A percentile compares a stretch with the other conserved stretches of the same genome.
These are phyloP conservation scores for Suhomyces maxii DNA, from an alignment of 1,139 yeast genomes.

Conservation along the genomic window DNA sequence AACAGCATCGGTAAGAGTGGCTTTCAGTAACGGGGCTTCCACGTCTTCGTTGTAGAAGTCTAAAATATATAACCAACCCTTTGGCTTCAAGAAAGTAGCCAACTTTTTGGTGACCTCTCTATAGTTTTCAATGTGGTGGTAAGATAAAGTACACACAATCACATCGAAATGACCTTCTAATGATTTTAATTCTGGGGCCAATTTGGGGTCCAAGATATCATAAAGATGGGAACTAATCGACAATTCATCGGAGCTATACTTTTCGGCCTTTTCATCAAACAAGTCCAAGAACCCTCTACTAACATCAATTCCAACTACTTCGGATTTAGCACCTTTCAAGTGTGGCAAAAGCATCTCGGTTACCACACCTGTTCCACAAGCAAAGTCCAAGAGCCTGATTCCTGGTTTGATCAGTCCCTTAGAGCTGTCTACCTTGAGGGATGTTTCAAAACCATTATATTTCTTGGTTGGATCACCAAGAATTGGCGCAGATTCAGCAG, in stretches of 20 bases:
- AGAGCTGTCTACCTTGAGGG: constrained; percentile 6
- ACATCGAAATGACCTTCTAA: constrained; percentile 30
- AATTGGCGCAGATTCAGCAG: constrained; percentile 13
- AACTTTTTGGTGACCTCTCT: constrained; percentile 32
- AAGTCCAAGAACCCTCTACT: constrained; percentile 28
- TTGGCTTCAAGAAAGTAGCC: constrained; percentile 31
- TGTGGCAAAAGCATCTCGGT: constrained; percentile 32
- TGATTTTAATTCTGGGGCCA: constrained; percentile 15
- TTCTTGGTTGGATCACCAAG: constrained; percentile 20
- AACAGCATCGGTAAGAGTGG: constrained; percentile 19
- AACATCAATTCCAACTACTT: constrained; percentile 40
- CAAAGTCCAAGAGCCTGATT: constrained; percentile 38
- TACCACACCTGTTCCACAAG: constrained; percentile 47
- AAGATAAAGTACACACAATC: constrained; percentile 38
- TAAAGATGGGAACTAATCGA: constrained; percentile 18
- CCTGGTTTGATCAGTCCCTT: constrained; percentile 24
- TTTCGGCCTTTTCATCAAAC: constrained; percentile 20
- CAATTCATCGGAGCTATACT: constrained; percentile 9
- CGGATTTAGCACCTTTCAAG: constrained; percentile 18
- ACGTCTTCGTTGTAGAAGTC: constrained; percentile 41
- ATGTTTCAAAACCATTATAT: constrained; percentile 15
- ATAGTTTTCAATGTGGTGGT: constrained; percentile 41
- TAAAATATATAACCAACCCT: constrained; percentile 36
- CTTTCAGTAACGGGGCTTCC: constrained; percentile 12
- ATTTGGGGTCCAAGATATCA: constrained; percentile 31